Conservation (phyloP, 257 asterid genomes). For the Solanum chiquidenum region DNA sequence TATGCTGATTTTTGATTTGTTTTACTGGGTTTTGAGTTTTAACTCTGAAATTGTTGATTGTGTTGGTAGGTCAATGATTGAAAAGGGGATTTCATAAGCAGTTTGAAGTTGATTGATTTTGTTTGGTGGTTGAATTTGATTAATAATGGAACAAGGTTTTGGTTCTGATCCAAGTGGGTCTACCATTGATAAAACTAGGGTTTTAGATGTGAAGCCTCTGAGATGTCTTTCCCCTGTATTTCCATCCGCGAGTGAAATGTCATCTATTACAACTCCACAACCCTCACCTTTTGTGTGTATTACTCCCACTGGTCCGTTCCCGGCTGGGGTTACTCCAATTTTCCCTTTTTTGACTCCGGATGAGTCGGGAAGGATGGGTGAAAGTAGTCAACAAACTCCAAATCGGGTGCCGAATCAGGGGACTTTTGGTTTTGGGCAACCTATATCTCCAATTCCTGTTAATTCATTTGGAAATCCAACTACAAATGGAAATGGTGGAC, state of each 20-base stretch:
- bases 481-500: constrained; percentile 31
- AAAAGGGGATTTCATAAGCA: background rate
- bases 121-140: background rate
- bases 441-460: constrained; percentile 52
- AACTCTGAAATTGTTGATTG: background rate
- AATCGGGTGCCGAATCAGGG: constrained; percentile 15
- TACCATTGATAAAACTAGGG: constrained; percentile 59
- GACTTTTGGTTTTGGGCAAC: constrained; percentile 19
- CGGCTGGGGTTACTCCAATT: constrained; percentile 74
- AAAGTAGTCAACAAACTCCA: constrained; percentile 6
- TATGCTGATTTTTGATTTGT: background rate
- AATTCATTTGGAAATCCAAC: constrained; percentile 59
- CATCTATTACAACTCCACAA: constrained; percentile 36
- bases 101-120: background rate
- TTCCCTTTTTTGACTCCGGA: constrained; percentile 42
- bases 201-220: constrained; percentile 66
- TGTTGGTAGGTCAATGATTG: background rate
- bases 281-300: constrained; percentile 77
- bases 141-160: constrained; percentile 53
- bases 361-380: background rate
- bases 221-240: constrained; percentile 72
- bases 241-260: constrained; percentile 44
- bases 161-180: constrained; percentile 24
- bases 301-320: constrained; percentile 88
- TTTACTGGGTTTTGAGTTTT: background rate